Evolutionary conservation across 805 yeast genomes (phyloP), one percentile per base, ranked within the genome.

Genomic region (Wilhelminamyces savonicus): DNA sequence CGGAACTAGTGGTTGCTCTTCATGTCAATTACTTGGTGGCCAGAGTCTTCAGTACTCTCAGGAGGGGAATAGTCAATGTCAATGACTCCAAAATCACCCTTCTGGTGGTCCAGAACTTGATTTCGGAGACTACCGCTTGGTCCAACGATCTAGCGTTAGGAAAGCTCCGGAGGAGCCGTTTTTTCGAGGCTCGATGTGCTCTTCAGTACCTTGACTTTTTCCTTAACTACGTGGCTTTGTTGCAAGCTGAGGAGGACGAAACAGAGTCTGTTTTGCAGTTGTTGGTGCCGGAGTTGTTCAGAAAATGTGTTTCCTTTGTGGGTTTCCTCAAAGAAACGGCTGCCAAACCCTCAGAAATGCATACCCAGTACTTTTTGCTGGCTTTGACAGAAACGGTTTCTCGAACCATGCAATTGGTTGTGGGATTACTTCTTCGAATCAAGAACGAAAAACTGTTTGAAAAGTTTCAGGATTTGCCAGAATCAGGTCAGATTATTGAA

Each of bases 191-290:
- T 10, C 13, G 26, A 5, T 19, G 39, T 12, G 40, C 52, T 10
- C 39, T 62, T 12, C 47, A 45, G 20, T 62, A 59, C 35, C 41
- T 56, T 13, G 45, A 46, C 24, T 41, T 52, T 20, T 59, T 43
- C 28, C 30, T 61, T 35, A 32, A 50, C 10, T 54, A 50, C 24
- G 34, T 59, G 4, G 39, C 55, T n/a, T 40, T 60, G 22, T 38
- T 63, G 12, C 68, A 64, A 36, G 46, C 44, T 11, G 70, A 64
- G 37, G 62, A 54, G n/a, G 16, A 24, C n/a, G 37, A 36, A 15
- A 46, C 48, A 12, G 32, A 24, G 7, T 38, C 30, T 6, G 21
- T 37, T 15, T 29, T 41, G 10, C 23, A 32, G 11, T 20, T 32
- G 18, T 32, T 41, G 5, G 20, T 46, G 9, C 55, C 55, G 2